phyloP scores from a whole-genome alignment of 129 eudicot species.

The Saussurea involucrata region DNA sequence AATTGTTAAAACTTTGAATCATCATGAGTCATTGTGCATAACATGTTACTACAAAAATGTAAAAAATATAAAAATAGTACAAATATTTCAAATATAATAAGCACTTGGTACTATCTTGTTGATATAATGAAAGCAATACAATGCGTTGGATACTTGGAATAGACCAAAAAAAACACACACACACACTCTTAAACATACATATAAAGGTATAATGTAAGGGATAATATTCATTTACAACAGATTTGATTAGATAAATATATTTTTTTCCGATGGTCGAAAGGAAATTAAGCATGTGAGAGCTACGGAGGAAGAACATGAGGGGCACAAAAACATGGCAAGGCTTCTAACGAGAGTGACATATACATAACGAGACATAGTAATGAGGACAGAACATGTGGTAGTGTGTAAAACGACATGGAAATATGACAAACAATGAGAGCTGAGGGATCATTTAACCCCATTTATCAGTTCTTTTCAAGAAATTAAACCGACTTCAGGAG shows the following conservation, averaged over 20 bases:
- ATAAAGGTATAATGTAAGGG: too few species aligned
- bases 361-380: not conserved
- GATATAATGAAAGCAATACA: not conserved
- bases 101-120: not conserved
- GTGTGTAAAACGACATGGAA: not conserved
- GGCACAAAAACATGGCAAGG: not conserved
- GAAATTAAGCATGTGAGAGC: not conserved
- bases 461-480: not conserved
- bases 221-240: not conserved
- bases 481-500: not conserved
- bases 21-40: not conserved
- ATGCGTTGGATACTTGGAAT: too few species aligned
- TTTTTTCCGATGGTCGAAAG: not conserved
- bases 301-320: not conserved
- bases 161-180: too few species aligned
- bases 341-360: not conserved
- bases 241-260: not conserved
- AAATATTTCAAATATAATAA: not conserved
- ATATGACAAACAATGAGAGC: not conserved
- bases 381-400: not conserved
- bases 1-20: too few species aligned
- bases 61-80: not conserved
- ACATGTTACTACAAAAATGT: not conserved
- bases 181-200: not conserved
- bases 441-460: not conserved